Base-by-base conservation (phyloP, 805 yeast species). In the Candida mattraensis region DNA sequence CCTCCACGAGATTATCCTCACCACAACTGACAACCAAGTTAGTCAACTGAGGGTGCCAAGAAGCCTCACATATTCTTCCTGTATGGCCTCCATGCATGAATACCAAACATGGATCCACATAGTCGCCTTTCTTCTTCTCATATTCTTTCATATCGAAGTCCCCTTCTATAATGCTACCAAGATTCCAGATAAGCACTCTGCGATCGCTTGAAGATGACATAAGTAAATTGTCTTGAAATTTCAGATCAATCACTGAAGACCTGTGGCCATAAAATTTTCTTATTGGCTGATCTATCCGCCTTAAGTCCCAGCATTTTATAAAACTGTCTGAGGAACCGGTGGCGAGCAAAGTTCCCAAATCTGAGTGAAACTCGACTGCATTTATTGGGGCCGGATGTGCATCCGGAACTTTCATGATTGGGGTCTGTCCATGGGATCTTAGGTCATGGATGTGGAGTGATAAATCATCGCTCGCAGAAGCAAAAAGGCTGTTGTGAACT, bases 31-130 rank as follows among this genome's bases (percentile, higher is more conserved):
- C 80, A 21, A 78, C 58, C 1, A 84, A 68, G 61, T 80, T 72
- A 17, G 70, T 67, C 30, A 81, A 60, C 7, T 54, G 58, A 2
- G 87, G 85, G 51, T 83, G 81, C 72, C 89, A 76, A 38, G 72
- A 78, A 30, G 82, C 64, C 46, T 81, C 91, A 37, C 78, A 69
- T 28, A 87, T 70, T 35, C 79, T 69, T 30, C 75, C 76, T 2
- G 88, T 77, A 61, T 87, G 96, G 9, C 96, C 96, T 11, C 94
- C 95, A 59, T 88, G 95, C 51, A 86, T 74, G 54, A 86, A 87
- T 16, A 64, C 61, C 39, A 87, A 70, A 56, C 87, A 83, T 5
- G 95, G 93, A 45, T 88, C 94, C 8, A 78, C 76, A 42, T 73
- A 75, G 22, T 72, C 72, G 18, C 71, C 70, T 26, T 54, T 53